Evolutionary conservation across 352 stramenopile species (phyloP), one percentile per base, ranked within the genome.

Genomic region (Pythium diclinum): DNA sequence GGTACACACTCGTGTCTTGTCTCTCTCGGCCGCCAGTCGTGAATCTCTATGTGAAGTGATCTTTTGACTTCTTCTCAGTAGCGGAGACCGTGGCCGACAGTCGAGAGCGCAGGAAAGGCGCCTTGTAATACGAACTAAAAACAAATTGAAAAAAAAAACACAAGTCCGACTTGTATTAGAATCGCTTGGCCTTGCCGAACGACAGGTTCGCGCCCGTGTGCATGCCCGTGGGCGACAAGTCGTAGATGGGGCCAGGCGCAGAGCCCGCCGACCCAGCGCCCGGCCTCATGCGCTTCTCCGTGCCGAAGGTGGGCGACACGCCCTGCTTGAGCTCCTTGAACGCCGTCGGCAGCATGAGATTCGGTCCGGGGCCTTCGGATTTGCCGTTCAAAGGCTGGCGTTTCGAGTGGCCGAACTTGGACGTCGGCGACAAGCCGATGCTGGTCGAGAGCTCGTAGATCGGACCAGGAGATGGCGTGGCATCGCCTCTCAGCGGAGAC

Each of bases 151-250:
- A 23, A 51, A 51, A 21, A 51, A 51, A 17, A 28, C 44, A 17
- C 44, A 17, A 21, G 16, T 51, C 44, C 44, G 44, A 42, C 5
- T 33, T 23, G 44, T 13, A 28, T 47, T 60, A 70, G 51, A 92
- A 89, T 32, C 82, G 75, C 61, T 92, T 91, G 65, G 80, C 81
- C 56, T 85, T 78, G 42, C 72, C 87, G 67, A 94, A 94, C 8
- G 82, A 88, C 6, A 64, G 65, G 30, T 61, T 62, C 36, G 71
- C 58, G 28, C 82, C 81, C 0, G 85, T 92, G 14, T 66, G 69
- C 65, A 87, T 90, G 38, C 79, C 85, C 9, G 82, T 94, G 25
- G 63, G 72, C 7, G 67, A 65, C 38, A 93, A 63, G 48, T 93
- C 81, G 64, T 94, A 94, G 61, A 92, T 85, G 36, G 84, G 74